Evolutionary conservation across 1,139 yeast species (phyloP).

Genomic region (Geotrichum phurueaensis): DNA sequence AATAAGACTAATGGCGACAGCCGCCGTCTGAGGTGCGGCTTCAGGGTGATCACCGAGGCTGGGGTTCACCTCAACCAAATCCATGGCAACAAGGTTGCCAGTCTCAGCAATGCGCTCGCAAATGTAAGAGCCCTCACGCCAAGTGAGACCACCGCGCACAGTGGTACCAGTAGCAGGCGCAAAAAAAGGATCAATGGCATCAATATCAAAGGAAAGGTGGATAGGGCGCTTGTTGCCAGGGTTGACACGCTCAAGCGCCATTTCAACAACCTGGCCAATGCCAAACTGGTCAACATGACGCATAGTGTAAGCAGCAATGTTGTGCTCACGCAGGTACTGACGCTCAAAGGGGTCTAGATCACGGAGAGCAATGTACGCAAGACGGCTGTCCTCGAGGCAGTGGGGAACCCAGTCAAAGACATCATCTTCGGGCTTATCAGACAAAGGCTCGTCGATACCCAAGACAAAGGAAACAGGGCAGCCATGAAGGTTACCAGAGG

Average conservation of each 20-base stretch:
- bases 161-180: constrained; percentile 99
- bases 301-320: constrained; percentile 88
- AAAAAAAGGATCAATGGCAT: constrained; percentile 88
- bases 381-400: constrained; percentile 57
- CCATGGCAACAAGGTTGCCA: constrained; percentile 79
- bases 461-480: constrained; percentile 89
- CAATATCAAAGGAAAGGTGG: constrained; percentile 91
- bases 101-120: constrained; percentile 90
- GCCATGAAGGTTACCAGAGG: constrained; percentile 90
- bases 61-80: constrained; percentile 93
- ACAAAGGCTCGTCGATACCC: constrained; percentile 45
- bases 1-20: constrained; percentile 86
- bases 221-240: constrained; percentile 72
- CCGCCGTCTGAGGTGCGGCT: constrained; percentile 77
- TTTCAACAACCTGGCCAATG: constrained; percentile 81
- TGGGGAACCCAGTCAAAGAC: constrained; percentile 67
- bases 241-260: constrained; percentile 78
- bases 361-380: constrained; percentile 90
- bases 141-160: constrained; percentile 90
- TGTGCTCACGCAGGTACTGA: constrained; percentile 59
- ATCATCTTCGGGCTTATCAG: constrained; percentile 46
- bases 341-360: constrained; percentile 89
- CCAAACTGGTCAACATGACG: constrained; percentile 94
- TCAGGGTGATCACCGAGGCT: constrained; percentile 71
- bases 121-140: constrained; percentile 88